These are phyloP conservation scores for Chaetomium sp. DNA, from an alignment of 2,329 filamentous ascomycete species.

Conservation along the genomic window DNA sequence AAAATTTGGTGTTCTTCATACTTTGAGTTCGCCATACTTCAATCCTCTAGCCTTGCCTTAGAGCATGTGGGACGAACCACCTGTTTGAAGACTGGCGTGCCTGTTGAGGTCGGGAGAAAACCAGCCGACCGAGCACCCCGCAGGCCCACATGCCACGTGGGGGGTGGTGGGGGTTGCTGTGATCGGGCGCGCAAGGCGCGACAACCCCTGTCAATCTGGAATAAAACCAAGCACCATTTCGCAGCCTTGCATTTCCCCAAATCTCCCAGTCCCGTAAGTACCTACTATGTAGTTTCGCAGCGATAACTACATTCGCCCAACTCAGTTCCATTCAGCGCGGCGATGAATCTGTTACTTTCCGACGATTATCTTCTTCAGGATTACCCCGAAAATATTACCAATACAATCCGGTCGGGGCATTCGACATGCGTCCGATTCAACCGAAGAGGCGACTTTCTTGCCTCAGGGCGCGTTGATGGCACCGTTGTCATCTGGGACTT, in stretches of 20 bases:
- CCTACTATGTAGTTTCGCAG: too few relatives aligned
- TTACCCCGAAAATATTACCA: constrained; percentile 84
- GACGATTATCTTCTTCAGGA: constrained; percentile 65
- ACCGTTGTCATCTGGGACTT: constrained; percentile 95
- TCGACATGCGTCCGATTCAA: constrained; percentile 76
- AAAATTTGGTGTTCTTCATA: constrained; percentile 24
- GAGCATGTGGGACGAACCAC: background rate
- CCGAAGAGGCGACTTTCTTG: constrained; percentile 87
- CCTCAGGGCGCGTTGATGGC: constrained; percentile 88
- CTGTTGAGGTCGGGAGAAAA: background rate
- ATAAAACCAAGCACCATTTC: background rate
- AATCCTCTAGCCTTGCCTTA: background rate
- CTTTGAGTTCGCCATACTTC: constrained; percentile 51
- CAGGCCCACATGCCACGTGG: background rate
- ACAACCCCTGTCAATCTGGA: background rate
- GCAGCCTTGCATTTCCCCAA: constrained; percentile 16
- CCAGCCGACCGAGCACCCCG: constrained; percentile 3
- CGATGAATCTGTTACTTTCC: constrained; percentile 54
- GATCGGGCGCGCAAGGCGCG: background rate
- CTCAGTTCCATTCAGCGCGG: constrained; percentile 10
- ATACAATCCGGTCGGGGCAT: constrained; percentile 70
- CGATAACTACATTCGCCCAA: too few relatives aligned
- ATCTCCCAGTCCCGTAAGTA: background rate
- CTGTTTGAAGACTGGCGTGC: background rate
- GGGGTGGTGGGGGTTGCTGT: background rate